These are phyloP conservation scores for Quercus robur DNA, from an alignment of 306 rosid species.

Conservation along the genomic window DNA sequence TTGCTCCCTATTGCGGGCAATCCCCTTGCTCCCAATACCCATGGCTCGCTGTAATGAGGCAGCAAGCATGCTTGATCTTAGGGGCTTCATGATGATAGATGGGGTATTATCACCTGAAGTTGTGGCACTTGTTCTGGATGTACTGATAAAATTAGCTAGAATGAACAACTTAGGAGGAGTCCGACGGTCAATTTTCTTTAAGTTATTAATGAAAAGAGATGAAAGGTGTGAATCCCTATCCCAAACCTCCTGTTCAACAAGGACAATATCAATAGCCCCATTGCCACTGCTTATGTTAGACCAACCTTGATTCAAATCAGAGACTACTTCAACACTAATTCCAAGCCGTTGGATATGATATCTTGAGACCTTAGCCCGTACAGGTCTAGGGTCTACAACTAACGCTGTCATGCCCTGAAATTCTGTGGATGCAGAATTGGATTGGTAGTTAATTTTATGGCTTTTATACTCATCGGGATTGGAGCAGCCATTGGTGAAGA, in stretches of 20 bases:
- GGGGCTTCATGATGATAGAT: constrained; percentile 67
- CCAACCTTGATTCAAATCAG: constrained; percentile 64
- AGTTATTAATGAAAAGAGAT: constrained; percentile 39
- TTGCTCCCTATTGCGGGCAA: constrained; percentile 68
- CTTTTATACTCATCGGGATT: constrained; percentile 41
- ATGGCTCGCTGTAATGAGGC: constrained; percentile 77
- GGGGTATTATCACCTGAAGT: constrained; percentile 37
- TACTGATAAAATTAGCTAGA: constrained; percentile 58
- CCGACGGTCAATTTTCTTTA: constrained; percentile 28
- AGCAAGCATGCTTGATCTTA: constrained; percentile 92
- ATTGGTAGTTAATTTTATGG: constrained; percentile 54
- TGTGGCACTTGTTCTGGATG: constrained; percentile 33
- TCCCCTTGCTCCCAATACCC: constrained; percentile 66
- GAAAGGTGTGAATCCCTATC: constrained; percentile 51
- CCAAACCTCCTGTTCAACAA: constrained; percentile 87
- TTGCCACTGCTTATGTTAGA: constrained; percentile 41
- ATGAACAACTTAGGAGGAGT: constrained; percentile 69
- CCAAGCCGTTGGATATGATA: constrained; percentile 92
- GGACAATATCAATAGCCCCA: constrained; percentile 44
- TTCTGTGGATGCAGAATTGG: constrained; percentile 55
- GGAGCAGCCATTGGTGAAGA: constrained; percentile 51
- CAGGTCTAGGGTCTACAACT: constrained; percentile 69
- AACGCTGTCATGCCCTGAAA: constrained; percentile 76
- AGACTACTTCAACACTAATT: constrained; percentile 59
- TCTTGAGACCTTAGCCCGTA: constrained; percentile 76